phyloP scores from a whole-genome alignment of 2,329 filamentous ascomycete genomes.

The Neonectria neomacrospora region DNA sequence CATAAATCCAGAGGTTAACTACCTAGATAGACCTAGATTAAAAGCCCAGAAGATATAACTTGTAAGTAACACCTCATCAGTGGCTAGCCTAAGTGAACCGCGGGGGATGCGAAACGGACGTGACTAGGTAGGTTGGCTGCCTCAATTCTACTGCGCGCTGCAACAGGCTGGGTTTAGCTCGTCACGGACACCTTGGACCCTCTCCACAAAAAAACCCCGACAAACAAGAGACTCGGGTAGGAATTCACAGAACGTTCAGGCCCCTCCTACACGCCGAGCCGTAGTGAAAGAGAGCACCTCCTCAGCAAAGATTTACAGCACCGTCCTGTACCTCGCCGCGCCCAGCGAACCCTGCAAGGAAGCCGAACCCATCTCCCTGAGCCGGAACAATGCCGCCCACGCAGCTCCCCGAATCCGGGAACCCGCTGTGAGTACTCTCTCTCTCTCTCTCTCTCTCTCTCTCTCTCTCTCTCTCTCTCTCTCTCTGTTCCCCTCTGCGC shows the following conservation, averaged over 20 bases:
- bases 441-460: not conserved
- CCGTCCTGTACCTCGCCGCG: not conserved
- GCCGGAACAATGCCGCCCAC: slow-evolving; percentile 55
- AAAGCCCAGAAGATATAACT: not conserved
- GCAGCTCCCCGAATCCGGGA: slow-evolving; percentile 58
- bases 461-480: not conserved
- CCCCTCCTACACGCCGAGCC: slow-evolving; percentile 3
- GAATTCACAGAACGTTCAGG: slow-evolving; percentile 11
- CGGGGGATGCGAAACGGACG: not conserved
- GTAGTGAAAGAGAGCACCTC: not conserved
- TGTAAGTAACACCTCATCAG: slow-evolving; percentile 18
- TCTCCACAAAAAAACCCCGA: slow-evolving; percentile 6
- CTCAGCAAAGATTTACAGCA: not conserved
- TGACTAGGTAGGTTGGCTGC: slow-evolving; percentile 3
- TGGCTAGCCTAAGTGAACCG: slow-evolving; percentile 4
- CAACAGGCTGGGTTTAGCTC: slow-evolving; percentile 11
- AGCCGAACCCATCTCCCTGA: not conserved
- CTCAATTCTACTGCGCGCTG: not conserved
- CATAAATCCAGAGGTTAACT: not conserved
- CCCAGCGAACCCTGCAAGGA: not conserved
- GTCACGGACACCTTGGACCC: not conserved
- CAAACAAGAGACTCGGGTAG: not conserved
- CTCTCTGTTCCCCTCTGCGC: slow-evolving; percentile 3
- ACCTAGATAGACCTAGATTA: not conserved
- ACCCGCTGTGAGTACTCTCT: slow-evolving; percentile 56